Conservation (phyloP, 495 filamentous ascomycete genomes). For the Schizothecium vesticola region DNA sequence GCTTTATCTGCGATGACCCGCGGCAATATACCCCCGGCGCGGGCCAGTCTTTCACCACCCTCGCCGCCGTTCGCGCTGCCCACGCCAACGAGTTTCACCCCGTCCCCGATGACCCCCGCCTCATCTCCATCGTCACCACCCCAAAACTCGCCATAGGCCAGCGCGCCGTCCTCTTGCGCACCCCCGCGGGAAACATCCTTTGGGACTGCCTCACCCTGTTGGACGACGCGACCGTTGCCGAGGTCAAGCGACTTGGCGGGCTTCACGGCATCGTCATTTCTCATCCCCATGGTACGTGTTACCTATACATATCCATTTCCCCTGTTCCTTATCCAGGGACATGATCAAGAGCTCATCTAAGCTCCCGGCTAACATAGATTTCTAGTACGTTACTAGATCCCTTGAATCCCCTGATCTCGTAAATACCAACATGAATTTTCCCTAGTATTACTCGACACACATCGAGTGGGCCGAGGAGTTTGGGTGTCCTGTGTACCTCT, state of each 20-base stretch:
- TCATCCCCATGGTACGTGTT: slow-evolving; percentile 53
- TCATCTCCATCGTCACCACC: slow-evolving; percentile 51
- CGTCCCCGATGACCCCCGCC: slow-evolving; percentile 27
- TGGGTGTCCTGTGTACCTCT: slow-evolving; percentile 57
- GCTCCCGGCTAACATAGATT: too few relatives aligned
- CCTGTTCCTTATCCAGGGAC: too few relatives aligned
- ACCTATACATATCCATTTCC: too few relatives aligned
- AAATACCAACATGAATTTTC: not conserved
- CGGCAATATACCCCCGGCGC: slow-evolving; percentile 62
- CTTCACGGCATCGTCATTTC: slow-evolving; percentile 70
- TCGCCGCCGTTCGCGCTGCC: slow-evolving; percentile 31
- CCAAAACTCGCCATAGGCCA: slow-evolving; percentile 70
- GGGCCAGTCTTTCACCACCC: slow-evolving; percentile 56
- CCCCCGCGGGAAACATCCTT: slow-evolving; percentile 57
- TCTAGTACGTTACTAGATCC: too few relatives aligned
- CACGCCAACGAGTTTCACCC: slow-evolving; percentile 42
- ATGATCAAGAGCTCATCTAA: too few relatives aligned
- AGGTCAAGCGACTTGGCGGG: slow-evolving; percentile 49
- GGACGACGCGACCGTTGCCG: slow-evolving; percentile 51
- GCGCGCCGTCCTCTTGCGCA: slow-evolving; percentile 59
- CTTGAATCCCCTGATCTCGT: not conserved
- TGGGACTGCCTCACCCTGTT: slow-evolving; percentile 69
- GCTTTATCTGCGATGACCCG: slow-evolving; percentile 73
- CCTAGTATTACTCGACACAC: slow-evolving; percentile 60
- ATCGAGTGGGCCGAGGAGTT: slow-evolving; percentile 61